Evolutionary conservation across 371 early-diverging fungal genomes (phyloP).

Genomic region (Dichotomocladium elegans): DNA sequence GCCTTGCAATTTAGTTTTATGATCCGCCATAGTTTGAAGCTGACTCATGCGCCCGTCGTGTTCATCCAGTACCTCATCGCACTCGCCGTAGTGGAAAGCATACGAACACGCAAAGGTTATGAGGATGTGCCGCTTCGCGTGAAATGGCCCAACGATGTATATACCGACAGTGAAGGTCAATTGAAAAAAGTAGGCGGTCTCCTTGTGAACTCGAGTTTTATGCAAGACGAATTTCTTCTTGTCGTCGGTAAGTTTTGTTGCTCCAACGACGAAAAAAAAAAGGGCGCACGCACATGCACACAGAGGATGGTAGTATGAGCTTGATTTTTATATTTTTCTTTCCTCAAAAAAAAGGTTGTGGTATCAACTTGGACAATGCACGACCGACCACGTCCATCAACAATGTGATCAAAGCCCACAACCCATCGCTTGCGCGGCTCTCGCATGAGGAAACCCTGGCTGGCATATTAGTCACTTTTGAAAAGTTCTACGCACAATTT

Average conservation of each 20-base stretch:
- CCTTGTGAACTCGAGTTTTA: conserved; percentile 77
- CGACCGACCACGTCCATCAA: conserved; percentile 84
- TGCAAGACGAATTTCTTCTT: conserved; percentile 66
- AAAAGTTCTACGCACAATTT: conserved; percentile 68
- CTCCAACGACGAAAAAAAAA: no score
- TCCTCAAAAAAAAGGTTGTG: no score
- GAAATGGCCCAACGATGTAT: conserved; percentile 98
- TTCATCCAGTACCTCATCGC: conserved; percentile 90
- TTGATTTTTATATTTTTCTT: background rate
- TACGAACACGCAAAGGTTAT: conserved; percentile 68
- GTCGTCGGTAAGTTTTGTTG: conserved; percentile 63
- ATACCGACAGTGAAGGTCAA: conserved; percentile 41
- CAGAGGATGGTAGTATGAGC: background rate
- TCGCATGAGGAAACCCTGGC: conserved; percentile 75
- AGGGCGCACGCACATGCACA: no score
- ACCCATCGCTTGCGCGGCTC: conserved; percentile 27
- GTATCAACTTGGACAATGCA: conserved; percentile 80
- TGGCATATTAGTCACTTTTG: conserved; percentile 69
- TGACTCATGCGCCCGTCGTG: conserved; percentile 60
- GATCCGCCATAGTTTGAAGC: conserved; percentile 61
- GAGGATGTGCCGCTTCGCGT: conserved; percentile 74
- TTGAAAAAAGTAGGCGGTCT: conserved; percentile 86
- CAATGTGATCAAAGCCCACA: conserved; percentile 64
- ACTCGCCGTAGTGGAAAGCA: conserved; percentile 78
- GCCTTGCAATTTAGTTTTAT: conserved; percentile 85